phyloP scores from a whole-genome alignment of 2,329 filamentous ascomycete genomes.

The Colletotrichum godetiae region DNA sequence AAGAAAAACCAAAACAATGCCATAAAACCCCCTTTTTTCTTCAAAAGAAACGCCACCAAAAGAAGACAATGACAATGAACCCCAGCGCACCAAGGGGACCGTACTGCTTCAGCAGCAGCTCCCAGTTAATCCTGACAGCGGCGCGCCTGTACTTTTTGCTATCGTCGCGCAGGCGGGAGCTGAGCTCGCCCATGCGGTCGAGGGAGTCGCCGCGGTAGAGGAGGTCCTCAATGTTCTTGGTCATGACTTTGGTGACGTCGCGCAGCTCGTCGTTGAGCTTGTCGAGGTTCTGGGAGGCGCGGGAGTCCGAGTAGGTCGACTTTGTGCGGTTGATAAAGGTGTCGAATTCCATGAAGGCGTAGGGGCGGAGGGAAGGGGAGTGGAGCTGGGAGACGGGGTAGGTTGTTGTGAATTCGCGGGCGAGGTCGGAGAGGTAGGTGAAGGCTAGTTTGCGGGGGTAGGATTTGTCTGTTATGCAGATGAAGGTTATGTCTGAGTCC shows the following conservation, averaged over 20 bases:
- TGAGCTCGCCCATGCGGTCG: conserved; percentile 97
- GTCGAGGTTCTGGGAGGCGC: conserved; percentile 91
- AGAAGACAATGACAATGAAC: conserved; percentile 84
- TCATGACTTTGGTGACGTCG: conserved; percentile 99
- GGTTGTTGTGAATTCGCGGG: conserved; percentile 88
- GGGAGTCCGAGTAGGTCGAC: conserved; percentile 91
- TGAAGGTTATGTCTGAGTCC: conserved; percentile 84
- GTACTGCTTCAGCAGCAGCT: conserved; percentile 95
- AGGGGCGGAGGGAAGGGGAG: conserved; percentile 82
- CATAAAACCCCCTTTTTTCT: background rate
- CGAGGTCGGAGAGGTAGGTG: conserved; percentile 94
- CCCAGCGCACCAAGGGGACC: conserved; percentile 87
- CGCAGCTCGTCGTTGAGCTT: conserved; percentile 96
- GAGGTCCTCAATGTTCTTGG: conserved; percentile 98
- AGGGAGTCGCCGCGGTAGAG: conserved; percentile 94
- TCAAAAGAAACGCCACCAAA: conserved; percentile 94
- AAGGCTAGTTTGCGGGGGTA: conserved; percentile 99
- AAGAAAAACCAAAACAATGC: background rate
- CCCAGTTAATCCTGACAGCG: conserved; percentile 97
- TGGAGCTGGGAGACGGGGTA: conserved; percentile 82
- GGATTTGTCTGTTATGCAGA: conserved; percentile 91
- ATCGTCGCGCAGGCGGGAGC: conserved; percentile 86
- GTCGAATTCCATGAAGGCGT: conserved; percentile 98
- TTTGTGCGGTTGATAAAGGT: conserved; percentile 95
- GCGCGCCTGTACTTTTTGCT: conserved; percentile 94